phyloP scores from a whole-genome alignment of 2,329 filamentous ascomycete species.

The Dactylellina haptotyla region DNA sequence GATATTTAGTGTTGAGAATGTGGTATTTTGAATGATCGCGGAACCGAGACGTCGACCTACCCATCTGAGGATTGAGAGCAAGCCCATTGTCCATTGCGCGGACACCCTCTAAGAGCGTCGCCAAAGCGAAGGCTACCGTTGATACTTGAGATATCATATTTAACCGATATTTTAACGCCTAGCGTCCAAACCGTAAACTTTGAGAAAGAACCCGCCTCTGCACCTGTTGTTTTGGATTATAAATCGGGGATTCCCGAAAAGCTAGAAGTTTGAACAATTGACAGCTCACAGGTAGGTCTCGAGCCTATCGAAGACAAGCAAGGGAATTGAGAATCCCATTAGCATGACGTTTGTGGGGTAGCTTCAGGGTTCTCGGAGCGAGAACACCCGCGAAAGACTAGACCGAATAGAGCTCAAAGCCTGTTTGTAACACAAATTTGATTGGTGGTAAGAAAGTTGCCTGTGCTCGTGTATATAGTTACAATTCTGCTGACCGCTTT shows the following conservation, averaged over 20 bases:
- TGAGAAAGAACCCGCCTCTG: too few species aligned
- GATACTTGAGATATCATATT: not conserved
- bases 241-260: too few species aligned
- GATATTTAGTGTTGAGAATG: slow-evolving; percentile 30
- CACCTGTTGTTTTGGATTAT: too few species aligned
- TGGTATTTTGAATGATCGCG: slow-evolving; percentile 33
- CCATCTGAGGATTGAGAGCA: slow-evolving; percentile 54
- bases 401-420: not conserved
- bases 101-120: not conserved
- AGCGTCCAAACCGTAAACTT: too few species aligned
- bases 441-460: not conserved
- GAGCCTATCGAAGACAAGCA: not conserved
- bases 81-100: slow-evolving; percentile 52
- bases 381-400: not conserved
- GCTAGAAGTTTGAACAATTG: not conserved
- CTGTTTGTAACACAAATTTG: not conserved
- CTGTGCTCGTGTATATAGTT: too few species aligned
- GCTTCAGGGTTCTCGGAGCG: slow-evolving; percentile 9
- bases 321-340: not conserved
- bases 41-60: slow-evolving; percentile 42
- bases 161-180: too few species aligned
- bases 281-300: not conserved
- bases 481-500: too few species aligned
- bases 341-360: slow-evolving; percentile 12
- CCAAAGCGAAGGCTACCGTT: slow-evolving; percentile 9